A percentile compares a stretch with the other conserved stretches of the same genome.
Conservation (phyloP, 805 yeast species). For the Kodamaea neixiangensis region DNA sequence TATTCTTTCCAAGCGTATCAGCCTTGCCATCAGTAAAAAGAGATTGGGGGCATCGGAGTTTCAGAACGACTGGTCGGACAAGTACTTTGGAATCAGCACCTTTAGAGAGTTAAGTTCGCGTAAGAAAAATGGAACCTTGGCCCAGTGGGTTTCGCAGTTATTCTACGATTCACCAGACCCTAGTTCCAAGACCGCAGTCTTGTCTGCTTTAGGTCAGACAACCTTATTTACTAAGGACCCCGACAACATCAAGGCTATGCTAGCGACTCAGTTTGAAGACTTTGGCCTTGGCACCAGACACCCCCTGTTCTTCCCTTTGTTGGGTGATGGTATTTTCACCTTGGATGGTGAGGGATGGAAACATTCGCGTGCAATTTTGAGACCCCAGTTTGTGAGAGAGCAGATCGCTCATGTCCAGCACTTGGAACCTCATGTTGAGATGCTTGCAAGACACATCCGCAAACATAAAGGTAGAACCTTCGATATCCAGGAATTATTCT, state of each 20-base stretch:
- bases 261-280: constrained; percentile 24
- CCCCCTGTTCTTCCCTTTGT: constrained; percentile 16
- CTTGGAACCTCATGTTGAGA: constrained; percentile 18
- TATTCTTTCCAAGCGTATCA: neutral
- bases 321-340: constrained; percentile 25
- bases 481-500: constrained; percentile 13
- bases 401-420: constrained; percentile 19
- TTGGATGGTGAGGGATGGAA: constrained; percentile 24
- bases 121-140: neutral
- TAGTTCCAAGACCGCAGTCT: neutral
- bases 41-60: constrained; percentile 6
- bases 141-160: neutral
- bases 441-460: constrained; percentile 13
- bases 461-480: constrained; percentile 1
- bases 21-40: neutral
- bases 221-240: constrained; percentile 19
- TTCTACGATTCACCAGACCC: neutral
- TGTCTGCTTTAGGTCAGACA: constrained; percentile 1
- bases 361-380: constrained; percentile 21
- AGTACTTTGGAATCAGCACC: neutral
- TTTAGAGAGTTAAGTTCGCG: neutral
- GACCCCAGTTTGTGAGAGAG: constrained; percentile 24
- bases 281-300: constrained; percentile 20
- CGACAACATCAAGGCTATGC: constrained; percentile 23
- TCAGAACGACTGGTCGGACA: neutral